A percentile compares a stretch with the other conserved stretches of the same genome.
These are phyloP conservation scores for Lanmaoa rubissima DNA, from an alignment of 768 basidiomycete genomes.

Conservation along the genomic window DNA sequence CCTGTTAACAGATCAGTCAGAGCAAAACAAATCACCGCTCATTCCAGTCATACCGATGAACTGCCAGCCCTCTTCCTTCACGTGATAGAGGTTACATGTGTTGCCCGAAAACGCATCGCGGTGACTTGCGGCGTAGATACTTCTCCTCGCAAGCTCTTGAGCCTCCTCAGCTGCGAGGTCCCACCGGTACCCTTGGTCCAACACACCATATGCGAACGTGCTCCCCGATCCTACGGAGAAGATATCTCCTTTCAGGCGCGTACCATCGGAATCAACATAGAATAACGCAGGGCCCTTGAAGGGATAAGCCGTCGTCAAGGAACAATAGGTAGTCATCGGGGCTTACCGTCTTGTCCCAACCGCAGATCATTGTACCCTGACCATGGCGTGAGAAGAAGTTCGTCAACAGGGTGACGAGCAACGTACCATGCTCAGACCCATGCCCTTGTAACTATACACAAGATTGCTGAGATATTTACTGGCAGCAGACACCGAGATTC, in stretches of 20 bases:
- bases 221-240: slow-evolving; percentile 99
- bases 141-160: slow-evolving; percentile 87
- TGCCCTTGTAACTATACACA: slow-evolving; percentile 97
- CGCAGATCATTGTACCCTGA: slow-evolving; percentile 99
- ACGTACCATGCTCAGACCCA: slow-evolving; percentile 98
- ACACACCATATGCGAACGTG: slow-evolving; percentile 98
- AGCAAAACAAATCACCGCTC: neutral
- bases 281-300: slow-evolving; percentile 85
- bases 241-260: slow-evolving; percentile 92
- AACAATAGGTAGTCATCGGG: neutral
- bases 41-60: slow-evolving; percentile 73
- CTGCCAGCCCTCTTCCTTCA: slow-evolving; percentile 92
- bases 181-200: slow-evolving; percentile 94
- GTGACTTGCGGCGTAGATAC: slow-evolving; percentile 96
- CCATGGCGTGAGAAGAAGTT: slow-evolving; percentile 1
- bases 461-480: slow-evolving; percentile 97
- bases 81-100: slow-evolving; percentile 93
- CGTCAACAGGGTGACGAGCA: neutral
- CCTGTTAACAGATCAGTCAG: slow-evolving; percentile 44
- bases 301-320: slow-evolving; percentile 10
- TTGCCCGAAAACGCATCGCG: slow-evolving; percentile 97
- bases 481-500: slow-evolving; percentile 98
- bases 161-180: slow-evolving; percentile 92
- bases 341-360: slow-evolving; percentile 96
- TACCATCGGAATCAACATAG: slow-evolving; percentile 97